Conservation (phyloP, 805 yeast genomes). For the Pichia manshurica region DNA sequence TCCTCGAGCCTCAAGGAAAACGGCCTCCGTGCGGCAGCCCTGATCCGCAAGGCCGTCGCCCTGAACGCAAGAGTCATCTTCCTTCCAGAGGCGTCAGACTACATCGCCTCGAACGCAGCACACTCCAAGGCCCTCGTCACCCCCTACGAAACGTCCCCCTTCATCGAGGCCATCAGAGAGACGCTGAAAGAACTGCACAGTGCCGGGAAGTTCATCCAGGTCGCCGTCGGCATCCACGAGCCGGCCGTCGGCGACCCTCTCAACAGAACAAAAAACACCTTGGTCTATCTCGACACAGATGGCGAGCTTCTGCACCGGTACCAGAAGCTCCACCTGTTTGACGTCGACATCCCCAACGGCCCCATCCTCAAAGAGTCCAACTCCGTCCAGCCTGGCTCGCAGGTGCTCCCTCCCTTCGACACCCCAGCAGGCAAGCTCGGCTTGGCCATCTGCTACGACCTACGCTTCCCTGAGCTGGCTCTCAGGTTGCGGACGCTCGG, state of each 20-base stretch:
- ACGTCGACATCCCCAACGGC: conserved; percentile 77
- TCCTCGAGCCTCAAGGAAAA: conserved; percentile 57
- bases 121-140: conserved; percentile 61
- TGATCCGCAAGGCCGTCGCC: conserved; percentile 60
- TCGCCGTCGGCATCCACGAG: conserved; percentile 86
- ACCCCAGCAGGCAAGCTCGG: conserved; percentile 65
- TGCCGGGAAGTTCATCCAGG: conserved; percentile 43
- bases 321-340: conserved; percentile 85
- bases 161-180: conserved; percentile 38
- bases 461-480: conserved; percentile 80
- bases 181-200: conserved; percentile 39
- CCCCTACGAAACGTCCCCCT: conserved; percentile 37
- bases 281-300: conserved; percentile 58
- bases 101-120: conserved; percentile 61
- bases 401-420: conserved; percentile 47
- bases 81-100: conserved; percentile 92
- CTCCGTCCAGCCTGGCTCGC: conserved; percentile 74
- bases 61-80: conserved; percentile 64
- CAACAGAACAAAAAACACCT: conserved; percentile 60
- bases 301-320: conserved; percentile 69
- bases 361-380: conserved; percentile 73
- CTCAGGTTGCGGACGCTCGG: conserved; percentile 58
- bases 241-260: conserved; percentile 38
- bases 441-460: conserved; percentile 75
- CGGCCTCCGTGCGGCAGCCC: conserved; percentile 48